Conservation (phyloP, 805 yeast genomes). For the Nakazawaea ambrosiae region DNA sequence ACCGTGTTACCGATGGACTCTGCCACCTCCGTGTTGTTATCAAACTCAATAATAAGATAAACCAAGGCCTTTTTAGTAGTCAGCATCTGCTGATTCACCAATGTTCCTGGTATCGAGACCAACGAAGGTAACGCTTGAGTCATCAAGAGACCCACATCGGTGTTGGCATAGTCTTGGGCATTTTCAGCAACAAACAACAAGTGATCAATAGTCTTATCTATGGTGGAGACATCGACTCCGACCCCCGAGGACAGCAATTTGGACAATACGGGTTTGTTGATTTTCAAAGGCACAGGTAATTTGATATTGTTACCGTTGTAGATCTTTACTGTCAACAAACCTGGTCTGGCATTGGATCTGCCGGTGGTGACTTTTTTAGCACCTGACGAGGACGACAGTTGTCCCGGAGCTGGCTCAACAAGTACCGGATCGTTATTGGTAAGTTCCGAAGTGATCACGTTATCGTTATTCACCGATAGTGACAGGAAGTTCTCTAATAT, state of each 20-base stretch:
- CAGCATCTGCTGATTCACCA: conserved; percentile 32
- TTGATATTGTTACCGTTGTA: conserved; percentile 62
- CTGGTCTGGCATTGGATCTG: conserved; percentile 36
- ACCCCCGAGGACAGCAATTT: conserved; percentile 58
- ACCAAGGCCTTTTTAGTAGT: conserved; percentile 61
- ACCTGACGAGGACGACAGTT: not conserved
- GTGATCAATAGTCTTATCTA: conserved; percentile 25
- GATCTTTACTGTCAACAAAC: conserved; percentile 70
- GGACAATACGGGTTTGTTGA: conserved; percentile 55
- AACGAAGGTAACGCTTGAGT: conserved; percentile 38
- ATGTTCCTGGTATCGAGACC: conserved; percentile 35
- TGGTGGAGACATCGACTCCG: conserved; percentile 24
- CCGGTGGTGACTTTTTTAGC: not conserved
- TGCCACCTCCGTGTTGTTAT: conserved; percentile 83
- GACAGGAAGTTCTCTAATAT: conserved; percentile 2
- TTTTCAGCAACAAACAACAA: conserved; percentile 13
- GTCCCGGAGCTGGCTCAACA: not conserved
- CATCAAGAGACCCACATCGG: conserved; percentile 15
- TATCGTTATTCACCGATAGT: conserved; percentile 4
- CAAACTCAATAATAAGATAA: conserved; percentile 87
- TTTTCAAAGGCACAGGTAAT: conserved; percentile 64
- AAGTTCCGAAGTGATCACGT: conserved; percentile 9
- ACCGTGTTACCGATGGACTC: conserved; percentile 84
- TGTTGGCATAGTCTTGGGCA: conserved; percentile 10
- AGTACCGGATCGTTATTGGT: conserved; percentile 9